Evolutionary conservation across 176 grass and related monocot genomes (phyloP), one percentile per base, ranked within the genome.

Genomic region (Carex kokanica): DNA sequence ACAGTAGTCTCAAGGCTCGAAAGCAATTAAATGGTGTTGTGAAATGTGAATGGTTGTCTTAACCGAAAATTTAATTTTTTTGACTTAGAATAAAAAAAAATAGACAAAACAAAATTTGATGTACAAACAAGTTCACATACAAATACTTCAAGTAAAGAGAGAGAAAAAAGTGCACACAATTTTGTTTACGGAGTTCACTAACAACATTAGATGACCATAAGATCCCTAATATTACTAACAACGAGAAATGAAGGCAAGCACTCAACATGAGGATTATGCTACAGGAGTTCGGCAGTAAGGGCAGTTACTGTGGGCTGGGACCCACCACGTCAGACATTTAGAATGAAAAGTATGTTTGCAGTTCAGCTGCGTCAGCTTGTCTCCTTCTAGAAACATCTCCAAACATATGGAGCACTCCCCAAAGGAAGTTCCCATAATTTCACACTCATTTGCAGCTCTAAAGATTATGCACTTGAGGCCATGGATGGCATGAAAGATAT

Each of bases 291-390:
- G 77, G 80, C 91, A 93, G 59, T 89, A 96, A 14, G 93, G 93
- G 80, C 91, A 96, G 55, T 91, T 85, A 11, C 87, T 68, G 18
- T 83, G 88, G 8, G 85, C 80, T 20, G 3, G 83, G 40, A 96
- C 82, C 93, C 93, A 96, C 31, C 58, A 68, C 16, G 78, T 83
- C 16, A 96, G 79, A 89, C 93, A 96, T 2, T 11, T 70, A 4
- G 88, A 91, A 84, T 91, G 93, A 71, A 96, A 96, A 52, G 86
- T 52, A 57, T 96, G 93, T 63, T 88, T 86, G 83, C 93, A 96
- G 11, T 23, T 80, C 54, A 96, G 90, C 78, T 84, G 85, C 0
- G 81, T 83, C 65, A 93, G 75, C 3, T 87, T 82, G 0, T 85
- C 86, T 7, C 14, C 68, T 16, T 64, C 85, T 0, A 70, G 13